phyloP scores from a whole-genome alignment of 441 rosid genomes.

The Raphanus hybrid region DNA sequence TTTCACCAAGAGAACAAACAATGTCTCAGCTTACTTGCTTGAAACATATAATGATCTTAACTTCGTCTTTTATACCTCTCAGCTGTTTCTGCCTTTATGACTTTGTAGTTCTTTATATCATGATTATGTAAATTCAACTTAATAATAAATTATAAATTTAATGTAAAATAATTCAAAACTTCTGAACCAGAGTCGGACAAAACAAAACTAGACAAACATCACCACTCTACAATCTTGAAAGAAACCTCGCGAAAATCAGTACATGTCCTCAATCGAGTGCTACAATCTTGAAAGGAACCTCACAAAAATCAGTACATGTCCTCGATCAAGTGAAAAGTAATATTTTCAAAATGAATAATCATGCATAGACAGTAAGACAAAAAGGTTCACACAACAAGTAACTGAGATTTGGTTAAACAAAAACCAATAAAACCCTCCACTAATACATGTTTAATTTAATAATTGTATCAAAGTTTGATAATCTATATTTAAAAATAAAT shows the following conservation, averaged over 20 bases:
- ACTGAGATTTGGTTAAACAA: no score
- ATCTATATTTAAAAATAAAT: no score
- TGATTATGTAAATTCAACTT: neutral
- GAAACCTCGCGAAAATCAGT: neutral
- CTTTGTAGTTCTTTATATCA: neutral
- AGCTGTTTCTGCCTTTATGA: neutral
- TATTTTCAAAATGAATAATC: no score
- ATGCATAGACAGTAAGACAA: no score
- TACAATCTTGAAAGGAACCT: neutral
- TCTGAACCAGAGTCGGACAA: neutral
- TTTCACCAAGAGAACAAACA: neutral
- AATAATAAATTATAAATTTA: no score
- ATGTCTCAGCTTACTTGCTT: neutral
- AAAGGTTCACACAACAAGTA: no score
- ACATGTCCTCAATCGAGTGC: neutral
- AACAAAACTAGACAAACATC: neutral
- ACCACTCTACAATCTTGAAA: neutral
- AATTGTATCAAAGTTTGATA: no score
- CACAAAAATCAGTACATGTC: no score
- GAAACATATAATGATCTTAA: neutral
- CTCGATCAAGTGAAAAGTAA: neutral
- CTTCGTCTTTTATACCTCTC: neutral
- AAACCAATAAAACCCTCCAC: neutral
- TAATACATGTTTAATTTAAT: no score
- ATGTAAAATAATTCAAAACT: neutral